Base-by-base conservation (phyloP, 2,329 filamentous ascomycete genomes). In the Scedosporium aurantiacum region DNA sequence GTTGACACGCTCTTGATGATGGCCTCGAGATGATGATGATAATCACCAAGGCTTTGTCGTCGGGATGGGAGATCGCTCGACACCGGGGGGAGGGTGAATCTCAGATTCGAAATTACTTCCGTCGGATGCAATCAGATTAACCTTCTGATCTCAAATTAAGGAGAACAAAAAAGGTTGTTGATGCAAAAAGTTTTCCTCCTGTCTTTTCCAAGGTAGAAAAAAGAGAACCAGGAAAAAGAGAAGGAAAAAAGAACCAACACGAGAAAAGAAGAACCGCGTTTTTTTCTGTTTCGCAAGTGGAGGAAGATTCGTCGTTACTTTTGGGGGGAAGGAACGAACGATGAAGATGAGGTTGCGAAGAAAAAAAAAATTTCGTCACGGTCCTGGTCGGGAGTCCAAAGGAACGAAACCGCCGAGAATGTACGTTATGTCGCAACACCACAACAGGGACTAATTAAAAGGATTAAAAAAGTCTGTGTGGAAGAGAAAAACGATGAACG, bases 401-500 rank as follows among this genome's bases (percentile, higher is more conserved):
- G 54, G 60, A 61, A 54, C 28, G 52, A 52, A 62, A 56, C 50
- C 50, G 43, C 58, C 58, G 59, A 56, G 32, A 37, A 37, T 12
- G 32, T 56, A 32, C 27, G 18, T 18, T 18, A 60, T 57, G 57
- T 40, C 58, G 58, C 41, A 52, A 64, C 23, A 52, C 56, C 56
- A 45, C 25, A 59, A 61, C 54, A 55, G 50, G 45, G 50, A 56
- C 45, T 55, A 41, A 60, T 57, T 54, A 52, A 32, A 40, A 28
- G n/a, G 55, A 58, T 28, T 59, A 52, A 21, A 55, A 52, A 21
- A 55, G 60, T 47, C 60, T 37, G 52, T 37, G 52, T 45, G 25
- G 57, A 61, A 54, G 58, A 47, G 40, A 10, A 57, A 63, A 58
- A 63, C 45, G 52, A 63, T 65, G 63, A 58, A 62, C 61, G 54